Evolutionary conservation across 257 asterid genomes (phyloP), one percentile per base, ranked within the genome.

Genomic region (Solanum etuberosum): DNA sequence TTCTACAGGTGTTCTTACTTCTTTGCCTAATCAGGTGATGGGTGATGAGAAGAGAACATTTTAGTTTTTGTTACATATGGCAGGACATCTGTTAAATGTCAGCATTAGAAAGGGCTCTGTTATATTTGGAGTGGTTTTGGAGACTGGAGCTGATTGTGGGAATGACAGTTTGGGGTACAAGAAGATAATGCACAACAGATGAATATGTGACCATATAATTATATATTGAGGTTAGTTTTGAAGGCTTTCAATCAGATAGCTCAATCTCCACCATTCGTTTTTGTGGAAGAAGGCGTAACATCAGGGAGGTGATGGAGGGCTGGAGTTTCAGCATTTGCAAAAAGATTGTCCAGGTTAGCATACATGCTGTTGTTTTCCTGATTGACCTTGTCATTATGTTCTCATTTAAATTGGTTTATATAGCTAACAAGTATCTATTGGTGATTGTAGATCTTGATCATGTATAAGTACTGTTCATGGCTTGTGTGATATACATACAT

Each of bases 241-340:
- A 86, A 88, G 93, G 88, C 25, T 85, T 87, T 89, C 87, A 74
- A 72, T 84, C 83, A 31, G 86, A 78, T 34, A 88, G 34, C 34
- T 88, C 88, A 23, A 38, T 88, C 74, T 85, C 89, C 57, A 84
- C 61, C 61, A 74, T 65, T 29, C 89, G 77, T 57, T 70, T 89
- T 76, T 88, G 90, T 61, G 88, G 89, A 51, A 85, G 86, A 82
- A 83, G 88, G 86, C 63, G 84, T n/a, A 91, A 83, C 83, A 63
- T 65, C 89, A 88, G 84, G 70, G 90, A 90, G 35, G 80, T 77
- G 65, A 87, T 84, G 84, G 90, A 88, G 89, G 91, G 90, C 83
- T 85, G 90, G 87, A 91, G 93, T 88, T 90, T 87, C 87, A 91
- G 83, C 86, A 91, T 90, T 92, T 91, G 92, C 89, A 90, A 86